phyloP scores from a whole-genome alignment of 805 yeast genomes.

The Candida hungchunana region DNA sequence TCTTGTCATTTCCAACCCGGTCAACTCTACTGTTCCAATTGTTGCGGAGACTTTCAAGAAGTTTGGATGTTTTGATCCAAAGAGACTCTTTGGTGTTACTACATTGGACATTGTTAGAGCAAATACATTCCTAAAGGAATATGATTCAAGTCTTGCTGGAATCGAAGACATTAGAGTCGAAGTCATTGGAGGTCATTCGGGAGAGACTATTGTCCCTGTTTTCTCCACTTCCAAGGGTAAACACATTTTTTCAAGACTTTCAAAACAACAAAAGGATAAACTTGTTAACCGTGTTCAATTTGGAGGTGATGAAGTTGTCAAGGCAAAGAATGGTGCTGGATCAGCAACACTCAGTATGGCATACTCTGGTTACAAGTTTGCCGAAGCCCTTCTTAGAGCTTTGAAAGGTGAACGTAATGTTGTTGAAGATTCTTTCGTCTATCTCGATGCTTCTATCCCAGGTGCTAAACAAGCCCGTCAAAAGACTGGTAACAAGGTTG shows the following conservation, averaged over 20 bases:
- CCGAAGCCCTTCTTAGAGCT: conserved; percentile 41
- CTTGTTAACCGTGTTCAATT: conserved; percentile 88
- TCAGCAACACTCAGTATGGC: conserved; percentile 97
- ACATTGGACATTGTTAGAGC: conserved; percentile 86
- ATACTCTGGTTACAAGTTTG: conserved; percentile 82
- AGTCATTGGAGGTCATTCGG: conserved; percentile 94
- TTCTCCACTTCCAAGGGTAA: conserved; percentile 25
- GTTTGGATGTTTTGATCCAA: conserved; percentile 64
- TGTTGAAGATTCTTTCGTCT: conserved; percentile 48
- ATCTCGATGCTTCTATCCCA: conserved; percentile 36
- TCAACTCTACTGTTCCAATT: conserved; percentile 88
- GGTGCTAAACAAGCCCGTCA: conserved; percentile 22
- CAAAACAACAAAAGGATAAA: conserved; percentile 27
- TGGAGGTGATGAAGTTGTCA: conserved; percentile 95
- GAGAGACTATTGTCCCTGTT: conserved; percentile 89
- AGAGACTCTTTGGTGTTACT: conserved; percentile 81
- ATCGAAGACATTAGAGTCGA: conserved; percentile 41
- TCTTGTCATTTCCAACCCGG: conserved; percentile 87
- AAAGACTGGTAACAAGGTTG: conserved; percentile 24
- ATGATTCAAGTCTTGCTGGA: conserved; percentile 26
- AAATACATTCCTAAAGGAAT: conserved; percentile 57
- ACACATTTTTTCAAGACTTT: conserved; percentile 16
- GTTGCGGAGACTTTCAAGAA: conserved; percentile 75
- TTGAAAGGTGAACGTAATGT: conserved; percentile 30
- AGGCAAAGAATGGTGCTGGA: conserved; percentile 92